Evolutionary conservation across 1,139 yeast genomes (phyloP), one percentile per base, ranked within the genome.

Genomic region (Nakaseomyces uthaithaninus): DNA sequence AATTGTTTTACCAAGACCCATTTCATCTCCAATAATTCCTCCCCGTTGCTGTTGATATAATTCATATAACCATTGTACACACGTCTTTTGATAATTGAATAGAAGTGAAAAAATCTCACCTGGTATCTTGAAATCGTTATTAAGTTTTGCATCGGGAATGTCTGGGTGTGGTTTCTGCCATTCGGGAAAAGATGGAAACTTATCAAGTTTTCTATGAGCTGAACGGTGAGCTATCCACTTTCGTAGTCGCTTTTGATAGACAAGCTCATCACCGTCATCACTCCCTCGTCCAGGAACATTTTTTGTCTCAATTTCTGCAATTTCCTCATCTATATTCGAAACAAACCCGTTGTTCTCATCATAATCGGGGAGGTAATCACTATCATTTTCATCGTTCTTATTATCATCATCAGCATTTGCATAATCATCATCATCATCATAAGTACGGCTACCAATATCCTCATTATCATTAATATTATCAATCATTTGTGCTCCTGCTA

Each of bases 1-100:
- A 42, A 91, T 82, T 0, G 98, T 91, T 56, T 91, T 91, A 2
- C 98, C 98, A 12, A 91, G 64, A 0, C 98, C 98, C 98, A 91
- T 91, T 60, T 91, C 98, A 62, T 91, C 98, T 24, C 97, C 96
- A 37, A 91, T 73, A 9, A 91, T 91, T 0, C 98, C 98, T 1
- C 98, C 98, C 2, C 91, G 80, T 41, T 77, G 78, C 55, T 89
- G 97, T 15, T 77, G 71, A 53, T 85, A 81, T 15, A 91, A 67
- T 54, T 91, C 99, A 67, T 77, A 76, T 2, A 76, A 65, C 83
- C 83, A 77, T 45, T 76, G 91, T 1, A 82, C 91, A 46, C 97
- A 87, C 0, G 98, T 91, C 53, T 85, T 84, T 53, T 91, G 98
- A 57, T 91, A 93, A 50, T 86, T 94, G 58, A 91, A 91, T 11